These are phyloP conservation scores for Aspergillus sclerotialis DNA, from an alignment of 2,329 filamentous ascomycete genomes.

Conservation along the genomic window DNA sequence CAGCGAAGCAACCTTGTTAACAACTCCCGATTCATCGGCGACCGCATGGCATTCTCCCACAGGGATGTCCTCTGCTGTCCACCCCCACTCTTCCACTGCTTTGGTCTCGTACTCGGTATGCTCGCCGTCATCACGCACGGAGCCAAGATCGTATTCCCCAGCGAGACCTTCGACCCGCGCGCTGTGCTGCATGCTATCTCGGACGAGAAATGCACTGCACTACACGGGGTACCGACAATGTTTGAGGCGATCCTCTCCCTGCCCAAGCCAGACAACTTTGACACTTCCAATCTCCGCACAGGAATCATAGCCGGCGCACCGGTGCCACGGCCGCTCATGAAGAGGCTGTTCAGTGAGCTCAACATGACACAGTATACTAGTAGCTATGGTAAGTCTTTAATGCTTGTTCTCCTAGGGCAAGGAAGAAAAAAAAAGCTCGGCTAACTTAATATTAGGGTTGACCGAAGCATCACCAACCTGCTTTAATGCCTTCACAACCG, in stretches of 20 bases:
- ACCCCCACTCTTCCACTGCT: conserved; percentile 79
- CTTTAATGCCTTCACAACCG: conserved; percentile 72
- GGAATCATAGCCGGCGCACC: conserved; percentile 75
- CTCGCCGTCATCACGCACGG: conserved; percentile 68
- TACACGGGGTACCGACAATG: conserved; percentile 81
- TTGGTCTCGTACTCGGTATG: conserved; percentile 70
- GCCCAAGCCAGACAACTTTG: conserved; percentile 42
- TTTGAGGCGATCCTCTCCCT: conserved; percentile 59
- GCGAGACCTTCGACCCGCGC: conserved; percentile 63
- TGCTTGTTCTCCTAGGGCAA: background rate
- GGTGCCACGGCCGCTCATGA: conserved; percentile 68
- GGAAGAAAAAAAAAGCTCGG: background rate
- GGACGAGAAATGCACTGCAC: conserved; percentile 62
- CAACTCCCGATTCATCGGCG: conserved; percentile 64
- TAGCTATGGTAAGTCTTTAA: conserved; percentile 43
- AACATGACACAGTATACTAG: conserved; percentile 69
- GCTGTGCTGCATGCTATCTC: conserved; percentile 61
- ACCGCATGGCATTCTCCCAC: conserved; percentile 63
- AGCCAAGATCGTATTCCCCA: conserved; percentile 67
- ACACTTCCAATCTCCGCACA: conserved; percentile 55
- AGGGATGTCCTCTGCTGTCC: conserved; percentile 70
- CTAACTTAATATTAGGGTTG: conserved; percentile 37
- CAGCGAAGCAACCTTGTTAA: conserved; percentile 43
- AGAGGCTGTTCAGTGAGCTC: conserved; percentile 61
- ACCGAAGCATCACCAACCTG: conserved; percentile 75